Evolutionary conservation across 805 yeast genomes (phyloP).

Genomic region (Candida caryicola): DNA sequence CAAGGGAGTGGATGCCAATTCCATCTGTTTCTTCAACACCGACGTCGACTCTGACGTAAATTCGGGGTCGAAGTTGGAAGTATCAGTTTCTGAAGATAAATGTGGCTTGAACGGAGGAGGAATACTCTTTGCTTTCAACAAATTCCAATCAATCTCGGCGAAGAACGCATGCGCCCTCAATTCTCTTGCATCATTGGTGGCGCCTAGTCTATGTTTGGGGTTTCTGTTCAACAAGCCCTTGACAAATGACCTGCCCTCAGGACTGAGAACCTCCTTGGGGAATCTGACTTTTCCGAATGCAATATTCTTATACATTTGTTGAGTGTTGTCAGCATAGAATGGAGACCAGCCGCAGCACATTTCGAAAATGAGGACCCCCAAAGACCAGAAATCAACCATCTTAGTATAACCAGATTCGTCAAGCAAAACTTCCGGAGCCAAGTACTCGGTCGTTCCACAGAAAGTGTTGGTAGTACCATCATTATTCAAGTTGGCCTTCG

Average conservation of each 20-base stretch:
- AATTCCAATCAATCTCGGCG: conserved; percentile 86
- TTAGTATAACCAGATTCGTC: conserved; percentile 97
- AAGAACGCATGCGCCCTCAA: conserved; percentile 90
- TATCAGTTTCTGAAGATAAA: conserved; percentile 84
- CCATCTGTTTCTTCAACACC: conserved; percentile 65
- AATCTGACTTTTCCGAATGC: conserved; percentile 97
- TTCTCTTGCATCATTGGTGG: conserved; percentile 88
- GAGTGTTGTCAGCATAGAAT: conserved; percentile 95
- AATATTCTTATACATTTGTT: conserved; percentile 98
- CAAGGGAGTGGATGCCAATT: conserved; percentile 71
- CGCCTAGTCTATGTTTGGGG: conserved; percentile 93
- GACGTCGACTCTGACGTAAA: conserved; percentile 91
- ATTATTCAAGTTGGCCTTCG: conserved; percentile 84
- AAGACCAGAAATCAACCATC: conserved; percentile 99
- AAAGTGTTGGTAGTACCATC: conserved; percentile 94
- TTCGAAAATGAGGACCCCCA: conserved; percentile 94
- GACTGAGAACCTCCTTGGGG: conserved; percentile 90
- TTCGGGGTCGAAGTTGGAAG: conserved; percentile 96
- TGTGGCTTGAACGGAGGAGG: conserved; percentile 98
- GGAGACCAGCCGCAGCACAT: conserved; percentile 99
- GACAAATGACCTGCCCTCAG: conserved; percentile 93
- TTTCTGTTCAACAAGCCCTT: conserved; percentile 93
- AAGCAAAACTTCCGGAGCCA: conserved; percentile 93
- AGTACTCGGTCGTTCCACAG: conserved; percentile 97
- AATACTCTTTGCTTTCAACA: conserved; percentile 70